Conservation (phyloP, 2,329 filamentous ascomycete genomes). For the Reticulascus tulasneorum region DNA sequence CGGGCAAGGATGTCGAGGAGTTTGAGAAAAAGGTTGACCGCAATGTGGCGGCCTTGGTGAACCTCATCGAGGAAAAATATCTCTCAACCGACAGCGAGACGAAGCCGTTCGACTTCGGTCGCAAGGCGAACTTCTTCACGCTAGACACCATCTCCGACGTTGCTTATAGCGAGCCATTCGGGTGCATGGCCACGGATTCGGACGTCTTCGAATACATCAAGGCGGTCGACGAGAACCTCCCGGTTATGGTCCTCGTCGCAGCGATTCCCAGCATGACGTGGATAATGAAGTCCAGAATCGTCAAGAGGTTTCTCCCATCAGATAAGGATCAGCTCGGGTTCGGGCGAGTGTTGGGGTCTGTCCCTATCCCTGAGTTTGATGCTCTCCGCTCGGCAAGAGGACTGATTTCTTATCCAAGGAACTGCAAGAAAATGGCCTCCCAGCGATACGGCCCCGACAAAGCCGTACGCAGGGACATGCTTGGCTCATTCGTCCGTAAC, state of each 20-base stretch:
- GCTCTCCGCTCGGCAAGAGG: constrained; percentile 23
- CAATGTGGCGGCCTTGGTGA: constrained; percentile 39
- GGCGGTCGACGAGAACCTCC: constrained; percentile 36
- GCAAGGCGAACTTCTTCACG: constrained; percentile 46
- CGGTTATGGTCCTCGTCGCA: constrained; percentile 37
- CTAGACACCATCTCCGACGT: constrained; percentile 50
- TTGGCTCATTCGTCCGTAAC: constrained; percentile 36
- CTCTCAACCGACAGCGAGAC: constrained; percentile 23
- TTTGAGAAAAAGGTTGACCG: constrained; percentile 45
- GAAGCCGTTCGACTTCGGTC: constrained; percentile 42
- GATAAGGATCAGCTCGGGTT: constrained; percentile 32
- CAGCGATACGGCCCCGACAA: constrained; percentile 40
- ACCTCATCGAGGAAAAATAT: constrained; percentile 37
- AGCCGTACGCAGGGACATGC: constrained; percentile 47
- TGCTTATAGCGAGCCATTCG: constrained; percentile 44
- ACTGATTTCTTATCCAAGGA: constrained; percentile 21
- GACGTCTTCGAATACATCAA: constrained; percentile 44
- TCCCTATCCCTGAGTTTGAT: constrained; percentile 17
- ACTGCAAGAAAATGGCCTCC: constrained; percentile 40
- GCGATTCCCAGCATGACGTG: constrained; percentile 37
- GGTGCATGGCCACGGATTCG: constrained; percentile 39
- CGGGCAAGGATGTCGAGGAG: constrained; percentile 46
- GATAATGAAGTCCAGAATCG: constrained; percentile 32
- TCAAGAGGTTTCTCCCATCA: constrained; percentile 35
- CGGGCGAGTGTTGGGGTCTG: constrained; percentile 41